Evolutionary conservation across 2,329 filamentous ascomycete genomes (phyloP).

Genomic region (Aspergillus tanneri): DNA sequence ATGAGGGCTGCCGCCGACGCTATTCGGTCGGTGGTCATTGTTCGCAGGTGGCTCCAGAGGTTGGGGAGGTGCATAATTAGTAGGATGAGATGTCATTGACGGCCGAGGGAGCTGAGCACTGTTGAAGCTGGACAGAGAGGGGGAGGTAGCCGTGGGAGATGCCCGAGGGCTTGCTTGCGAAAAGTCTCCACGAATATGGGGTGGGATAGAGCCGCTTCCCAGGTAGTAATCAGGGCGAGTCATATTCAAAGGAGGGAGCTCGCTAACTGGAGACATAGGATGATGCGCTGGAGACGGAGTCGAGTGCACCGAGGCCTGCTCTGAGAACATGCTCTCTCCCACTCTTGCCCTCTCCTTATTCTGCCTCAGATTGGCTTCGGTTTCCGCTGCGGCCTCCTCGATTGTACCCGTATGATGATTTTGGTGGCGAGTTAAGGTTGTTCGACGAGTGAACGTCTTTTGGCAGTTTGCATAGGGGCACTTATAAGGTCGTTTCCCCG

Average conservation of each 20-base stretch:
- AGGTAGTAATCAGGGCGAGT: slow-evolving; percentile 77
- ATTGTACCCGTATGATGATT: slow-evolving; percentile 94
- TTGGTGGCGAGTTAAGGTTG: slow-evolving; percentile 90
- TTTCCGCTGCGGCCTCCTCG: slow-evolving; percentile 86
- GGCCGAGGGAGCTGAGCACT: slow-evolving; percentile 51
- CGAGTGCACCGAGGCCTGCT: slow-evolving; percentile 50
- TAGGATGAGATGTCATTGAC: slow-evolving; percentile 80
- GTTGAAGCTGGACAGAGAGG: slow-evolving; percentile 62
- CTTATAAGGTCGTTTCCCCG: slow-evolving; percentile 93
- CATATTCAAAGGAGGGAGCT: slow-evolving; percentile 69
- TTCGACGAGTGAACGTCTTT: slow-evolving; percentile 95
- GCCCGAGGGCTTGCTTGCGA: slow-evolving; percentile 67
- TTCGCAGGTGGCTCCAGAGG: slow-evolving; percentile 79
- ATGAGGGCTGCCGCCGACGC: slow-evolving; percentile 81
- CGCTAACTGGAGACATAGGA: slow-evolving; percentile 72
- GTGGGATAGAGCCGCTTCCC: slow-evolving; percentile 74
- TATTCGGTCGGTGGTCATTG: slow-evolving; percentile 71
- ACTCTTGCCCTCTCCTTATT: slow-evolving; percentile 40
- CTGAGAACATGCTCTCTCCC: slow-evolving; percentile 45
- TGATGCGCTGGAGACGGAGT: slow-evolving; percentile 83
- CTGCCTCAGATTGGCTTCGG: slow-evolving; percentile 75
- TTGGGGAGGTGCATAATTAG: slow-evolving; percentile 75
- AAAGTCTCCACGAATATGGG: slow-evolving; percentile 75
- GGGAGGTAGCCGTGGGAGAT: slow-evolving; percentile 62
- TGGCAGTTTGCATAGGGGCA: slow-evolving; percentile 97